phyloP scores from a whole-genome alignment of 805 yeast species.

The Hanseniaspora guilliermondii region DNA sequence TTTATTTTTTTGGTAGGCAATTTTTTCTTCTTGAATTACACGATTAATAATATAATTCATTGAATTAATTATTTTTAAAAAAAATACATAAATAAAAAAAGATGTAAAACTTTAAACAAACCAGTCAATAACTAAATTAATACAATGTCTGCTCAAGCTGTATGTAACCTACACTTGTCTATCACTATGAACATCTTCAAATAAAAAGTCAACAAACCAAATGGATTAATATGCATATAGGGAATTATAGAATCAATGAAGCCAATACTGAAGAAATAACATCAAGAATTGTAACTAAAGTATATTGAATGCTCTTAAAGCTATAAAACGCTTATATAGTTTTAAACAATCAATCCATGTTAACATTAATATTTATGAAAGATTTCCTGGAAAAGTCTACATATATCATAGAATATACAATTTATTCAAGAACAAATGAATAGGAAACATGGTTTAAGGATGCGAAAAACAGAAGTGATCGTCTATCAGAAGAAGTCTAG shows the following conservation, averaged over 20 bases:
- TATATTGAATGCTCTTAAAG: not conserved
- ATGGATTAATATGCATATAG: not conserved
- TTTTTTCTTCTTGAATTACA: not conserved
- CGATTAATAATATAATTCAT: not conserved
- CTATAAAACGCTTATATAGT: too few relatives aligned
- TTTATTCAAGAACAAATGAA: too few relatives aligned
- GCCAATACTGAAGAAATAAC: too few relatives aligned
- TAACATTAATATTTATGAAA: too few relatives aligned
- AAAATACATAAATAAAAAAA: not conserved
- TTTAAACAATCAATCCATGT: too few relatives aligned
- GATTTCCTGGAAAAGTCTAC: too few relatives aligned
- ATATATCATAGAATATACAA: too few relatives aligned
- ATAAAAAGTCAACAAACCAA: not conserved
- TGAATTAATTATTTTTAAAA: not conserved
- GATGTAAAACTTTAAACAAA: not conserved
- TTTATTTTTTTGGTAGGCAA: not conserved
- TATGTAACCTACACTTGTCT: constrained; percentile 4
- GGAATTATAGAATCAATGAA: not conserved
- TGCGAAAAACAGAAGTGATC: too few relatives aligned
- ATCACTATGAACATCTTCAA: not conserved
- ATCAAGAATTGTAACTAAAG: not conserved
- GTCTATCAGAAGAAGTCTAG: too few relatives aligned
- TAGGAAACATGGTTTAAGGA: too few relatives aligned
- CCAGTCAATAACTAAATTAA: constrained; percentile 13
- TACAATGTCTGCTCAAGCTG: constrained; percentile 15